Evolutionary conservation across 257 asterid species (phyloP), one percentile per base, ranked within the genome.

Genomic region (Solanum piurae): DNA sequence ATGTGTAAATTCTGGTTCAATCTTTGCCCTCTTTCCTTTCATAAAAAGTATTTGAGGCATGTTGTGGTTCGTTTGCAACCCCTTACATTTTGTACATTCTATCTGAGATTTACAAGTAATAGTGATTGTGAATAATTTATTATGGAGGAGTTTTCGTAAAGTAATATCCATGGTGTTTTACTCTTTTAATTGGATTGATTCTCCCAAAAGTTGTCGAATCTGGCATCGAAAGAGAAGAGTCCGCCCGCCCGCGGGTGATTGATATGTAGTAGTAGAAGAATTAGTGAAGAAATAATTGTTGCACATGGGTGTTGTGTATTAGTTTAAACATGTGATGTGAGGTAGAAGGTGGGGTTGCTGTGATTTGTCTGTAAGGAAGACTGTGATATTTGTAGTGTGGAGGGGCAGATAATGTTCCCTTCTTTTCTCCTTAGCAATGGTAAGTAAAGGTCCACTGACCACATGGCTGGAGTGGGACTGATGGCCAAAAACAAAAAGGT

Each of bases 1-100:
- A 71, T 82, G 89, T 96, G 99, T 96, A 95, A 90, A 96, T 96
- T 95, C 98, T 92, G 76, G 89, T 10, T 87, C 89, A n/a, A 60
- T 87, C 89, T 86, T 14, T 23, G 58, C 75, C 87, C 71, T 75
- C 72, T 75, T 27, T 46, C 72, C 37, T 76, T 80, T 80, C 68
- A 37, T 74, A 83, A 85, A 88, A 37, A 42, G 38, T 10, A n/a
- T 84, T 66, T 62, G 90, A 92, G 93, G 95, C 92, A 90, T 88
- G 88, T 83, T 84, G 40, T 89, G 77, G 91, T 86, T 80, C 86
- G 44, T 88, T 87, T 84, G 86, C 90, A 36, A 88, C 74, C 90
- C 74, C 90, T 85, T 83, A 37, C 85, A 86, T 89, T 88, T 88
- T 96, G 97, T 90, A 94, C 86, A 94, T 93, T 89, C 84, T 83